phyloP scores from a whole-genome alignment of 176 grass and related monocot genomes.

The Ensete ventricosum region DNA sequence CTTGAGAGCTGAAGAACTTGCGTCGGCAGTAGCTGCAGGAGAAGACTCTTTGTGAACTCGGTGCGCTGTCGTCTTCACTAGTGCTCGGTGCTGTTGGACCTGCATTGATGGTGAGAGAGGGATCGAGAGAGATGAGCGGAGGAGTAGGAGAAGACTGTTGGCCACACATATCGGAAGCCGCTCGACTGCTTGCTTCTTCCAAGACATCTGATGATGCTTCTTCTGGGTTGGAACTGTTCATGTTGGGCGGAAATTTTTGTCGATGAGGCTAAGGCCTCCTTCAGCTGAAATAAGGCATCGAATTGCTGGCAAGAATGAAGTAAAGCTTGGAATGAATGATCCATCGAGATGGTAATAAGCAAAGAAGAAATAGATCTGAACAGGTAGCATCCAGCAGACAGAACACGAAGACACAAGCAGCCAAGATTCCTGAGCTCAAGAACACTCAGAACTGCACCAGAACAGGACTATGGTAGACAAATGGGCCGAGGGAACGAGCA shows the following conservation, averaged over 20 bases:
- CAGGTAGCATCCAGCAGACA: background rate
- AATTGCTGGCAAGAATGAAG: too few species aligned
- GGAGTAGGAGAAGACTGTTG: background rate
- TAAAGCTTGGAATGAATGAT: too few species aligned
- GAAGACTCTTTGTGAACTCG: conserved; percentile 13
- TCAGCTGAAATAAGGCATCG: background rate
- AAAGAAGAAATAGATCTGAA: background rate
- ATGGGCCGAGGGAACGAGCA: background rate
- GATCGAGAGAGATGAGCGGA: background rate
- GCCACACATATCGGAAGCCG: background rate
- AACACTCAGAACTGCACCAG: too few species aligned
- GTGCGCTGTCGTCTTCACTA: background rate
- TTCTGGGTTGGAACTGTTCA: background rate
- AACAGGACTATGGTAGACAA: background rate
- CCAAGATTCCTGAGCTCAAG: too few species aligned
- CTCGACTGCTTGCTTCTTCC: conserved; percentile 5
- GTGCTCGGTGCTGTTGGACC: background rate
- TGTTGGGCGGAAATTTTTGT: background rate
- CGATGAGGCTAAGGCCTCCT: background rate
- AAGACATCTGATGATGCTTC: background rate
- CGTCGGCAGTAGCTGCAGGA: conserved; percentile 34
- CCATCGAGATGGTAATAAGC: too few species aligned
- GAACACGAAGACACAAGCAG: too few species aligned
- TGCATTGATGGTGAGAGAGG: background rate
- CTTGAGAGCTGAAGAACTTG: conserved; percentile 42